Percentiles rank a stretch among this genome's conserved stretches.
These are phyloP conservation scores for Epithemia pelagica DNA, from an alignment of 108 stramenopile species.

Conservation along the genomic window DNA sequence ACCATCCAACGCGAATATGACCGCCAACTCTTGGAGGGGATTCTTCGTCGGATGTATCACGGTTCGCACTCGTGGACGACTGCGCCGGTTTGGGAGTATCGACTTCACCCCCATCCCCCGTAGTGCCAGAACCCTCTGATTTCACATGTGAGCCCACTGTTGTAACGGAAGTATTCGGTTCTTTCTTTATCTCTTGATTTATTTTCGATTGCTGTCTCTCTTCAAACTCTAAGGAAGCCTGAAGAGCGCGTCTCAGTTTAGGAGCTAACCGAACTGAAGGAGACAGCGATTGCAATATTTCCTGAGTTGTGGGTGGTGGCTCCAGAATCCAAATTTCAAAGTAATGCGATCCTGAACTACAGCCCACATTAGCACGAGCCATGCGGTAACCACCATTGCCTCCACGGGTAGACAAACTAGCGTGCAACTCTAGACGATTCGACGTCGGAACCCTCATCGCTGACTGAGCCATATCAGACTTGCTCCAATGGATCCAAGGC, in stretches of 20 bases:
- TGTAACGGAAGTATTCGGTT: slow-evolving; percentile 31
- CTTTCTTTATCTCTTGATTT: slow-evolving; percentile 38
- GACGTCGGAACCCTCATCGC: slow-evolving; percentile 39
- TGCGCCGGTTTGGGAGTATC: neutral
- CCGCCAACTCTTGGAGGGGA: slow-evolving; percentile 28
- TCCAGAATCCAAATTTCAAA: neutral
- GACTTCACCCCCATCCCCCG: neutral
- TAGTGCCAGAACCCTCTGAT: neutral
- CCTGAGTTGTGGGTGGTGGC: slow-evolving; percentile 30
- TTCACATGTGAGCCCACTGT: slow-evolving; percentile 22
- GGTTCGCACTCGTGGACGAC: neutral
- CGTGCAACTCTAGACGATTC: slow-evolving; percentile 43
- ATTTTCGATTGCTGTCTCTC: slow-evolving; percentile 29
- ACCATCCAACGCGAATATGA: slow-evolving; percentile 82
- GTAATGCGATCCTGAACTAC: neutral
- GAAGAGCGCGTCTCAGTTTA: slow-evolving; percentile 48
- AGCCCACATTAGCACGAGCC: slow-evolving; percentile 42
- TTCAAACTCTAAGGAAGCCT: slow-evolving; percentile 15
- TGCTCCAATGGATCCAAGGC: slow-evolving; percentile 64
- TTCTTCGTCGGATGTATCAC: neutral
- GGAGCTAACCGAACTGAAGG: slow-evolving; percentile 42
- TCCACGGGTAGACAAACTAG: slow-evolving; percentile 4
- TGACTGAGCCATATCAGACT: slow-evolving; percentile 75
- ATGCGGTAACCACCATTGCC: slow-evolving; percentile 76
- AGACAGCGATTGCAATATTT: neutral